These are phyloP conservation scores for Sporothrix curviconia DNA, from an alignment of 2,329 filamentous ascomycete species.

Conservation along the genomic window DNA sequence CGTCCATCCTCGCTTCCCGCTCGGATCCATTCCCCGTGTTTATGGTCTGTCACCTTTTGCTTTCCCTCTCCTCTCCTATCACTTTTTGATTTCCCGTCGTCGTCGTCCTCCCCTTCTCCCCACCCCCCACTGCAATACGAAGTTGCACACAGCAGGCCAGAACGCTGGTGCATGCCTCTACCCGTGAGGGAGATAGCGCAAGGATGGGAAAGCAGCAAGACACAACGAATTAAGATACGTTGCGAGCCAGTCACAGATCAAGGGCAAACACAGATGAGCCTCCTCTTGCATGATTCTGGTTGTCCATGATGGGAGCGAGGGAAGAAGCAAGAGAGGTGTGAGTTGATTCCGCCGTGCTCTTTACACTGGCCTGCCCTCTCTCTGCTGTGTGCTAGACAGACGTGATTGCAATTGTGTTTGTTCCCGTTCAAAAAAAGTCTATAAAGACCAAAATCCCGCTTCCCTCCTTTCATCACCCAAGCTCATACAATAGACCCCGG, in stretches of 20 bases:
- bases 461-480: no score
- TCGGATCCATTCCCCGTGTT: neutral
- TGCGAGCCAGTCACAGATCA: conserved; percentile 6
- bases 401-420: no score
- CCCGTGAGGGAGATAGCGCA: neutral
- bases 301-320: neutral
- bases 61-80: neutral
- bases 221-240: conserved; percentile 10
- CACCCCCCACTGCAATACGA: neutral
- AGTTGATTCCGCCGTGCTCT: no score
- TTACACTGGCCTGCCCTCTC: no score
- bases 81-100: neutral
- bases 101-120: neutral
- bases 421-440: no score
- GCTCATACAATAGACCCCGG: no score
- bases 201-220: neutral
- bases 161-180: neutral
- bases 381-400: no score
- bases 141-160: neutral
- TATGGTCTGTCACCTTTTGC: neutral
- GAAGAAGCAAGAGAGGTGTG: no score
- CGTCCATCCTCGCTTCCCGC: neutral
- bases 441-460: no score
- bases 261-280: neutral
- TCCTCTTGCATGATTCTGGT: neutral